Evolutionary conservation across 345 rosid genomes (phyloP).

Genomic region (Zanthoxylum bungeanum): DNA sequence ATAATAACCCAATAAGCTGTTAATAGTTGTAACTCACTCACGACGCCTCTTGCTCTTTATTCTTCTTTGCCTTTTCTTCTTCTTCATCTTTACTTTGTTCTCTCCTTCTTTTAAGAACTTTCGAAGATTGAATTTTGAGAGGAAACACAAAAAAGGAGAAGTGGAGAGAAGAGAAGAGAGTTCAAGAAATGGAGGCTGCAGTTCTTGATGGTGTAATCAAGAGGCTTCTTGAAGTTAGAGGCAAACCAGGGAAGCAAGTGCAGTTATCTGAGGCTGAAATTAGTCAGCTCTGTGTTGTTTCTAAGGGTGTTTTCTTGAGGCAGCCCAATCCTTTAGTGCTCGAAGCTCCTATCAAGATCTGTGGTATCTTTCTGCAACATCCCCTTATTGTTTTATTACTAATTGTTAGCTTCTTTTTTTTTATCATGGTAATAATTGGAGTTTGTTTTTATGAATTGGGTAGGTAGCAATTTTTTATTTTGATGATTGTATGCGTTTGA

Average conservation of each 20-base stretch:
- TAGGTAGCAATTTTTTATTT: too few species aligned
- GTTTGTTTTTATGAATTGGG: too few species aligned
- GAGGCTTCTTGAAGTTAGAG: constrained; percentile 62
- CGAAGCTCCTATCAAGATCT: constrained; percentile 78
- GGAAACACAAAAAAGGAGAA: neutral
- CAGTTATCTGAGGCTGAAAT: constrained; percentile 70
- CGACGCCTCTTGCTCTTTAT: neutral
- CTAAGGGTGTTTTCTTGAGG: constrained; percentile 60
- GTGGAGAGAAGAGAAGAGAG: neutral
- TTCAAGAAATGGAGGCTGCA: constrained; percentile 39
- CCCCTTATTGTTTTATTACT: neutral
- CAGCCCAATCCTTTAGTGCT: constrained; percentile 82
- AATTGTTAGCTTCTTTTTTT: constrained; percentile 10
- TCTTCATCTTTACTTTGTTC: constrained; percentile 11
- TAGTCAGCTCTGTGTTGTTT: constrained; percentile 63
- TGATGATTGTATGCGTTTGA: too few species aligned
- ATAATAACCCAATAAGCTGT: neutral
- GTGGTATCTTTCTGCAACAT: constrained; percentile 41
- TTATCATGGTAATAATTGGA: too few species aligned
- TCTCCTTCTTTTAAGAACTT: constrained; percentile 1
- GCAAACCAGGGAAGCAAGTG: constrained; percentile 66
- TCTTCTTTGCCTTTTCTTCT: constrained; percentile 6
- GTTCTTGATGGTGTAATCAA: constrained; percentile 59
- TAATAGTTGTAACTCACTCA: too few species aligned
- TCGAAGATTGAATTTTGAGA: neutral